These are phyloP conservation scores for Amanita pseudoporphyria DNA, from an alignment of 768 basidiomycete species.

Conservation along the genomic window DNA sequence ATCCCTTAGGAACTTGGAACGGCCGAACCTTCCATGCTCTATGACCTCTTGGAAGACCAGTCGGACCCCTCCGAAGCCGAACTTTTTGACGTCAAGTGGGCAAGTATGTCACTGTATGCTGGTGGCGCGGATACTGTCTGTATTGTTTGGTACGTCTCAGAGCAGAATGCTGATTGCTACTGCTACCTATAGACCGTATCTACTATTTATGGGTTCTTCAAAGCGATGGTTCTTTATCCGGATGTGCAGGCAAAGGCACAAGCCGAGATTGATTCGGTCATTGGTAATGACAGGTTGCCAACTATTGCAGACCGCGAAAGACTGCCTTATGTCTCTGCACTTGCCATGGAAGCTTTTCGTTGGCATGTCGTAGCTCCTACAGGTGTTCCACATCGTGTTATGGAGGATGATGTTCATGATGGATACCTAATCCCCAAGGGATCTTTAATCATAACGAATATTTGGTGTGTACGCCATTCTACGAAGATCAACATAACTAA, in stretches of 20 bases:
- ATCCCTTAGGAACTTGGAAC: too few relatives aligned
- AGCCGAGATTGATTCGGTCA: background rate
- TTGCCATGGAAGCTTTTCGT: background rate
- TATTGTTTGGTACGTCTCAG: background rate
- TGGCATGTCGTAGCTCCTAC: conserved; percentile 1
- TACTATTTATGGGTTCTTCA: conserved; percentile 35
- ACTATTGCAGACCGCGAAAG: background rate
- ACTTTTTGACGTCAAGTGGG: too few relatives aligned
- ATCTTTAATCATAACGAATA: conserved; percentile 22
- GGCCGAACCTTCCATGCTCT: too few relatives aligned
- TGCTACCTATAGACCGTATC: conserved; percentile 29
- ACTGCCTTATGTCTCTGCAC: background rate
- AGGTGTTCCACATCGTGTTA: conserved; percentile 28
- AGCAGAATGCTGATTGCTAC: too few relatives aligned
- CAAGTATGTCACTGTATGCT: too few relatives aligned
- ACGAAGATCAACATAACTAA: background rate
- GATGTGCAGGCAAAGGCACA: conserved; percentile 3
- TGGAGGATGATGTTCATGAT: conserved; percentile 31
- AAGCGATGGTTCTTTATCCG: conserved; percentile 36
- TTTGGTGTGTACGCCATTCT: conserved; percentile 16
- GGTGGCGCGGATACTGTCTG: too few relatives aligned
- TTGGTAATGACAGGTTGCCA: background rate
- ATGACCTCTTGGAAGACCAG: too few relatives aligned
- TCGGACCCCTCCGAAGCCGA: too few relatives aligned
- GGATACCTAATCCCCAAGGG: conserved; percentile 38